A percentile compares a stretch with the other conserved stretches of the same genome.
These are phyloP conservation scores for Termitomyces sp. DNA, from an alignment of 768 basidiomycete species.

Conservation along the genomic window DNA sequence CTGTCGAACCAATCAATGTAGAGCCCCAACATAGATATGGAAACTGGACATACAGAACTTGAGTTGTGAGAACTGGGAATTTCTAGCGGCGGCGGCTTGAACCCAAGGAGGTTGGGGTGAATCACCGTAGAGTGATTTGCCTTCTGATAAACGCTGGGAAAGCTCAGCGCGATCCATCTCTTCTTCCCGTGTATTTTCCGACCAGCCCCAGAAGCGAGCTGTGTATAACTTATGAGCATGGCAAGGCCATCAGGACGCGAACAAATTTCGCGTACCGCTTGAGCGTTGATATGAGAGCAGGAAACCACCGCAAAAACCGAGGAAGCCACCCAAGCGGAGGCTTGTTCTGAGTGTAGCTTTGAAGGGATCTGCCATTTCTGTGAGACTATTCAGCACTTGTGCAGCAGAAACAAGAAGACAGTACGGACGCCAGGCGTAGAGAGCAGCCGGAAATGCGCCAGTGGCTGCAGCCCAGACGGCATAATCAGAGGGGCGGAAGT, in stretches of 20 bases:
- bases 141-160: slow-evolving; percentile 64
- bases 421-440: slow-evolving; percentile 77
- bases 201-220: slow-evolving; percentile 97
- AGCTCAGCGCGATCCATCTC: slow-evolving; percentile 76
- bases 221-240: slow-evolving; percentile 4
- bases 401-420: not conserved
- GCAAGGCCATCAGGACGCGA: not conserved
- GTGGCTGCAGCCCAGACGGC: slow-evolving; percentile 78
- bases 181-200: slow-evolving; percentile 82
- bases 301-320: slow-evolving; percentile 91
- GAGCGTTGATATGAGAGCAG: slow-evolving; percentile 89
- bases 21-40: slow-evolving; percentile 1
- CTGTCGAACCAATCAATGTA: slow-evolving; percentile 29
- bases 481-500: slow-evolving; percentile 87
- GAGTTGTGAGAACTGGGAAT: slow-evolving; percentile 90
- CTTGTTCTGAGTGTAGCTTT: slow-evolving; percentile 31
- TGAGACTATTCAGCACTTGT: slow-evolving; percentile 6
- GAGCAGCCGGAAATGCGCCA: slow-evolving; percentile 72
- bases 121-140: slow-evolving; percentile 83
- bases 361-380: slow-evolving; percentile 48
- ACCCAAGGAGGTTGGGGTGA: slow-evolving; percentile 82
- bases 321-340: slow-evolving; percentile 54
- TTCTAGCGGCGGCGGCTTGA: slow-evolving; percentile 80
- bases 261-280: slow-evolving; percentile 54
- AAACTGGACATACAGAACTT: slow-evolving; percentile 68